These are phyloP conservation scores for Ceratocystis albifundus DNA, from an alignment of 2,329 filamentous ascomycete genomes.

Conservation along the genomic window DNA sequence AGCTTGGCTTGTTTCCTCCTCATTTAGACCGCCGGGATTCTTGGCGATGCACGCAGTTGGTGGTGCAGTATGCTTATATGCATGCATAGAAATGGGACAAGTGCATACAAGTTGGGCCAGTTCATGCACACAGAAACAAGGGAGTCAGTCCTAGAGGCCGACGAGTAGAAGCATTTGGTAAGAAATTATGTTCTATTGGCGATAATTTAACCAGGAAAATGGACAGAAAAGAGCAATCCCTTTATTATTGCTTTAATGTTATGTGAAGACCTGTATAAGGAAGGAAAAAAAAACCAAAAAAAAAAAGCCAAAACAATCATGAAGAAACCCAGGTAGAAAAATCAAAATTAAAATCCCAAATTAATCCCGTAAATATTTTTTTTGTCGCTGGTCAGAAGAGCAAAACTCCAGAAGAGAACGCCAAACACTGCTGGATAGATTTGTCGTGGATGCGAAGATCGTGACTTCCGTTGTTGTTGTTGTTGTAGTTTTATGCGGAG, in stretches of 20 bases:
- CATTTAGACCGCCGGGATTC: background rate
- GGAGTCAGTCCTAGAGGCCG: too few species aligned
- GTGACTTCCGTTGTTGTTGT: background rate
- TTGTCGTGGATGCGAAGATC: background rate
- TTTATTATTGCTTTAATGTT: background rate
- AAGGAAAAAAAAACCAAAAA: too few species aligned
- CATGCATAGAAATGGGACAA: background rate
- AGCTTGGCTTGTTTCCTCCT: background rate
- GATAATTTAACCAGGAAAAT: too few species aligned
- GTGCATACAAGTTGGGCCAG: too few species aligned
- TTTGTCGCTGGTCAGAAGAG: conserved; percentile 2
- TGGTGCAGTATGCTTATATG: background rate
- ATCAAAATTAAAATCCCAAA: background rate
- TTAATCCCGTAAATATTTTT: background rate
- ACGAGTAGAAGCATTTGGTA: too few species aligned
- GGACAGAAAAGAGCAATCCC: too few species aligned
- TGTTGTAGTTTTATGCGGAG: background rate
- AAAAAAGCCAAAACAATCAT: background rate
- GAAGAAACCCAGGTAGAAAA: background rate
- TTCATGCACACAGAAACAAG: too few species aligned
- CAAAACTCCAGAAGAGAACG: conserved; percentile 7
- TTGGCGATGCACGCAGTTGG: background rate
- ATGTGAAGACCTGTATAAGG: background rate
- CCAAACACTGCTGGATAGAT: background rate
- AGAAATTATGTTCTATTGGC: too few species aligned